Percentiles rank a stretch among this genome's conserved stretches.
These are phyloP conservation scores for Berberis thunbergii DNA, from an alignment of 164 flowering plant species.

Conservation along the genomic window DNA sequence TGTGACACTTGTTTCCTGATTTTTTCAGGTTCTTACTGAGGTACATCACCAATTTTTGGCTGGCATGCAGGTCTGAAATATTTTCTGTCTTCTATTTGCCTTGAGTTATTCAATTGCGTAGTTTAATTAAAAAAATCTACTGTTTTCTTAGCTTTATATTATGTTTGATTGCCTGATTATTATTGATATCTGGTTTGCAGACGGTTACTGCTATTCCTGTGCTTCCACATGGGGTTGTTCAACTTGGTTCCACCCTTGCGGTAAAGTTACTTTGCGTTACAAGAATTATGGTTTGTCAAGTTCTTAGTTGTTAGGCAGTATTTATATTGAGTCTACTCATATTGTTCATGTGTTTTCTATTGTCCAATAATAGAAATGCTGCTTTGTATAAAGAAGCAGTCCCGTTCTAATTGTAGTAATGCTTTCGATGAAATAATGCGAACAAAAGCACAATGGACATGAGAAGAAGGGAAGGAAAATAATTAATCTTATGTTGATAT, in stretches of 20 bases:
- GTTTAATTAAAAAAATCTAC: neutral
- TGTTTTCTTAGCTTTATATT: neutral
- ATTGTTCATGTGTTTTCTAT: too few species aligned
- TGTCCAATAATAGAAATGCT: too few species aligned
- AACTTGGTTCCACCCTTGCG: constrained; percentile 54
- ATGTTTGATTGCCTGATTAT: constrained; percentile 1
- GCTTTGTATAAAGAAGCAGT: too few species aligned
- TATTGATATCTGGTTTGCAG: constrained; percentile 32
- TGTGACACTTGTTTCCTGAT: neutral
- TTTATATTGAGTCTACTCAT: too few species aligned
- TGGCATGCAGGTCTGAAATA: constrained; percentile 64
- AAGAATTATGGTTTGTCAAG: neutral
- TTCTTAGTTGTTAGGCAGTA: too few species aligned
- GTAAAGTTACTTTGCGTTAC: constrained; percentile 30
- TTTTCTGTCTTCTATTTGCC: neutral
- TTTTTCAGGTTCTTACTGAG: constrained; percentile 40
- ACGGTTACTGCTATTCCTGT: constrained; percentile 81
- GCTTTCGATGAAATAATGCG: too few species aligned
- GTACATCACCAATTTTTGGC: constrained; percentile 54
- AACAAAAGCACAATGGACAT: too few species aligned
- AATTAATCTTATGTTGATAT: too few species aligned
- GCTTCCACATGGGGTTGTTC: constrained; percentile 81
- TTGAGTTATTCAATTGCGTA: neutral
- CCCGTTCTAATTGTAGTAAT: too few species aligned
- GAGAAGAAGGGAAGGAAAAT: too few species aligned